Percentiles rank a stretch among this genome's conserved stretches.
These are phyloP conservation scores for Artemisia argyi DNA, from an alignment of 129 eudicot genomes.

Conservation along the genomic window DNA sequence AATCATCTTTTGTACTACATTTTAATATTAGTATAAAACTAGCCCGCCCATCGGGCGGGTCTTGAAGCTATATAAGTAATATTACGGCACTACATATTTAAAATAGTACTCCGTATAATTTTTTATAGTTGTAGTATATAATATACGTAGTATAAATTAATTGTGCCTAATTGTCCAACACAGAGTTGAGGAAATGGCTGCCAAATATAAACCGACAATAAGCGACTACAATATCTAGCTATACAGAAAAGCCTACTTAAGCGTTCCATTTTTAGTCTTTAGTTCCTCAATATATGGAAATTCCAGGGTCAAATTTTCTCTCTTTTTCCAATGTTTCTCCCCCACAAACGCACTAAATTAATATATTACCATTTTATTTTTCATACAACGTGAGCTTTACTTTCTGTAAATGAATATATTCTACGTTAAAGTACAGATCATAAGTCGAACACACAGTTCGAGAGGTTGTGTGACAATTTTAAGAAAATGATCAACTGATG, in stretches of 20 bases:
- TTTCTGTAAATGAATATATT: no score
- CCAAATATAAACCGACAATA: conserved; percentile 37
- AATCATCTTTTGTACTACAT: no score
- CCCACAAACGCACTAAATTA: no score
- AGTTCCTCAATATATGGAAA: conserved; percentile 27
- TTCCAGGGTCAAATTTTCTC: background rate
- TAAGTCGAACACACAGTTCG: no score
- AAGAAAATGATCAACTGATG: no score
- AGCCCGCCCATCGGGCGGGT: no score
- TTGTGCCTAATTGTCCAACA: background rate
- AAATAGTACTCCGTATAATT: background rate
- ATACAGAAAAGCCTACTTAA: conserved; percentile 21
- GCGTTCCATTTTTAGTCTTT: conserved; percentile 32
- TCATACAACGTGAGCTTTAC: no score
- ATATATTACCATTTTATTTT: no score
- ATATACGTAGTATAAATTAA: background rate
- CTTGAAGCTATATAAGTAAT: background rate
- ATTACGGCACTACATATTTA: background rate
- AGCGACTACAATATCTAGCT: conserved; percentile 2
- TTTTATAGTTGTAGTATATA: background rate
- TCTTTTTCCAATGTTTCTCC: background rate
- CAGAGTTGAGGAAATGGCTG: conserved; percentile 31
- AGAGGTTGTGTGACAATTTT: no score
- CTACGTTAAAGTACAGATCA: no score
- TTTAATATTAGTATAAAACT: no score